Evolutionary conservation across 2,329 filamentous ascomycete species (phyloP), one percentile per base, ranked within the genome.

Genomic region (Helminthosporium solani): DNA sequence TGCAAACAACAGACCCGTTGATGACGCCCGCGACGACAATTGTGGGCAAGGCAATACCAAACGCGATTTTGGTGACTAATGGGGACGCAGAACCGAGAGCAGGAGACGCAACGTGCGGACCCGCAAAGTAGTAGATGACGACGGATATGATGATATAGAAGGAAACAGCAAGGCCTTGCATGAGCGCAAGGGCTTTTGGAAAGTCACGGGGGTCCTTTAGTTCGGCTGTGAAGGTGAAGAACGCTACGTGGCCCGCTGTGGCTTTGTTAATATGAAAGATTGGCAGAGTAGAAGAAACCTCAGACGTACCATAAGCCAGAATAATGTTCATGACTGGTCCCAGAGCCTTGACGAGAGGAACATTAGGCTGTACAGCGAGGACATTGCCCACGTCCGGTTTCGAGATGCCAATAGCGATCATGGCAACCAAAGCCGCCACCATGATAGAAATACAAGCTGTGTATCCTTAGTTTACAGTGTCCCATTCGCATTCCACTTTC

Each of bases 21-120:
- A 89, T 85, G 6, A 87, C 84, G 42, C 85, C 86, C 0, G 85
- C 83, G 40, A 89, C 81, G 38, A 88, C 73, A 47, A 88, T 88
- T 2, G 86, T 88, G 12, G 85, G 85, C 2, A 85, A 75, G 0
- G 85, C 85, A 48, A 88, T 73, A 19, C 83, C 84, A 69, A 83
- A 88, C 11, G 85, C 84, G 9, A 85, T 71, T 60, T 87, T 87
- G 18, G 79, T 75, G 37, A 88, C 70, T 0, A 77, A 59, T 1
- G 64, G 64, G 3, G 77, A 75, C 7, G 84, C 80, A 0, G 84
- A 86, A 7, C 83, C 81, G 1, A 90, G 75, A 0, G 86, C 86
- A 0, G 86, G 86, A 1, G 81, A 84, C 1, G 77, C 74, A 2
- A 89, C 84, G 8, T 74, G 67, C 0, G 74, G 70, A 0, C 86